Evolutionary conservation across 441 rosid genomes (phyloP).

Genomic region (Brassica balearica): DNA sequence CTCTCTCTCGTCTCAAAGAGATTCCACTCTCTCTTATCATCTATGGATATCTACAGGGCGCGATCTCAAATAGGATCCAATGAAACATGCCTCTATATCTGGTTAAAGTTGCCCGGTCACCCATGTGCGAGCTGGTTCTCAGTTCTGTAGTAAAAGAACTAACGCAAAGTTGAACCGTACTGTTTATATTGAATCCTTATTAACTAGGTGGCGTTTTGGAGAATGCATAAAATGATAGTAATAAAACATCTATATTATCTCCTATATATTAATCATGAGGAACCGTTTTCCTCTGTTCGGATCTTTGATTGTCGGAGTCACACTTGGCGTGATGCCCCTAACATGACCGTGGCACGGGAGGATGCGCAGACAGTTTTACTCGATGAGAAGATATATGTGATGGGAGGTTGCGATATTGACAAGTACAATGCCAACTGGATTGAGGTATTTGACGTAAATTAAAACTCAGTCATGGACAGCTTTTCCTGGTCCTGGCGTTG

Average conservation of each 20-base stretch:
- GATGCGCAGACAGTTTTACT: slow-evolving; percentile 56
- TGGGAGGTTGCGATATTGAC: background rate
- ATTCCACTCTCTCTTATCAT: slow-evolving; percentile 57
- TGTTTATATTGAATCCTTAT: no score
- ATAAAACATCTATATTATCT: no score
- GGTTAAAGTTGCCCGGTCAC: slow-evolving; percentile 42
- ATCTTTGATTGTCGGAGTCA: slow-evolving; percentile 64
- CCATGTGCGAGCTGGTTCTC: slow-evolving; percentile 41
- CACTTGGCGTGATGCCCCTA: slow-evolving; percentile 58
- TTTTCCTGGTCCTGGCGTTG: background rate
- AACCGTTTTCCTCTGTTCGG: slow-evolving; percentile 50
- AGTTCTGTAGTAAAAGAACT: no score
- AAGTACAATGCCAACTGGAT: background rate
- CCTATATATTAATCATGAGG: no score
- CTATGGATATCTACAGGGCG: slow-evolving; percentile 51
- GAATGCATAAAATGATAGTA: no score
- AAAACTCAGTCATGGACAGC: background rate
- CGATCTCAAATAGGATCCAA: slow-evolving; percentile 53
- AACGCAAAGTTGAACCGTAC: no score
- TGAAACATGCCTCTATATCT: slow-evolving; percentile 52
- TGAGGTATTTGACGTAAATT: slow-evolving; percentile 55
- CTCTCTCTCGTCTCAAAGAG: slow-evolving; percentile 67
- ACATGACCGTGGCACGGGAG: slow-evolving; percentile 60
- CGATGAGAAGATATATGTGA: slow-evolving; percentile 54
- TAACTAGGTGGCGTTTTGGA: no score